Base-by-base conservation (phyloP, 192 early-diverging fungal species). In the Dispira parvispora region DNA sequence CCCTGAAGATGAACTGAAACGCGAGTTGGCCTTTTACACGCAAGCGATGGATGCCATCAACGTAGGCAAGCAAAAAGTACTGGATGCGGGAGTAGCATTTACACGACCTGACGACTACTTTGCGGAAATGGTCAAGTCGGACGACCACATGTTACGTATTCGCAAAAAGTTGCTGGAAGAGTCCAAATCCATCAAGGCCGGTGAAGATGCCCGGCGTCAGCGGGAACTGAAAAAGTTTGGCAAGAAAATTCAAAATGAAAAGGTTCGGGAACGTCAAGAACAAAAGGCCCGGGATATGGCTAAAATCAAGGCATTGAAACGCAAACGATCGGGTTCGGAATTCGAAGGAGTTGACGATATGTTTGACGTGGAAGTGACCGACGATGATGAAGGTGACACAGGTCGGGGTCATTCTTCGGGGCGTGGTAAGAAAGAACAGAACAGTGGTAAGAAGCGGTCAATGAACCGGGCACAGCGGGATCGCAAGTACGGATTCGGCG, bases 81-180 rank as follows among this genome's bases (percentile, higher is more conserved):
- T 69, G 42, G 78, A 79, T 58, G 75, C 79, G 16, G 84, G 85
- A 16, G 81, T 89, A 11, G 83, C 85, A 20, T 90, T 93, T 62
- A 67, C 78, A 45, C 75, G 95, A 46, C 95, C 95, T n/a, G 83
- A 85, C 56, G 95, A 98, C 68, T 96, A 90, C 69, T 98, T 88
- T 77, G 95, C 95, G 43, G 95, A 98, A 75, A 98, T 98, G 95
- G 80, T 98, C 67, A 98, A 98, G 80, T 82, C 83, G 1, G 95
- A 98, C 66, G 85, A 88, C 62, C 93, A 95, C 63, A 98, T 98
- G 95, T 78, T 78, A 54, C 85, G 78, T 71, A 83, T 98, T 49
- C 83, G 90, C 67, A 85, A 95, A 70, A 76, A 75, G 64, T 78
- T 98, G 64, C 72, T 95, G 62, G 84, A 94, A 64, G 89, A 98